Percentiles rank a stretch among this genome's conserved stretches.
Evolutionary conservation across 352 stramenopile genomes (phyloP).

Genomic region (Phytophthora litchii): DNA sequence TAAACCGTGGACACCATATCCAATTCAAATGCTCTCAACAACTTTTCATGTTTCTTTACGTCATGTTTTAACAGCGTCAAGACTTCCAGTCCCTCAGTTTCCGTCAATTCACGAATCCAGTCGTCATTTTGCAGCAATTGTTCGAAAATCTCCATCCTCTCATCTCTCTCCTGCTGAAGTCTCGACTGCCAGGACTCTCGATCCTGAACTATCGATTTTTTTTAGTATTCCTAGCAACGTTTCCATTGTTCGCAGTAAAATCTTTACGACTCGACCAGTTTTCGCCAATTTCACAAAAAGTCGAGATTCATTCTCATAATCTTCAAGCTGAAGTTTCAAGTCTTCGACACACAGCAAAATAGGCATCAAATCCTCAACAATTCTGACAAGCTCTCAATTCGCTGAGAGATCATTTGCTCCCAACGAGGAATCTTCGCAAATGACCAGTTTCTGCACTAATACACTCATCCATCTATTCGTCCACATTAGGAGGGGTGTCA

Average conservation of each 20-base stretch:
- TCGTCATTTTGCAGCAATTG: constrained; percentile 2
- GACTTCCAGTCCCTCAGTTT: constrained; percentile 13
- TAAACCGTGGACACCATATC: constrained; percentile 8
- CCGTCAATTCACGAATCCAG: constrained; percentile 11
- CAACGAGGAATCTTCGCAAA: background rate
- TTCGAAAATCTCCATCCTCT: constrained; percentile 5
- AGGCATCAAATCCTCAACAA: no score
- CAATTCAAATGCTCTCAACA: constrained; percentile 10
- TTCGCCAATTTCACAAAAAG: constrained; percentile 24
- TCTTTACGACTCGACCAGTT: constrained; percentile 18
- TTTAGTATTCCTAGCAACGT: background rate
- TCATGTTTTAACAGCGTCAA: constrained; percentile 30
- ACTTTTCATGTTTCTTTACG: background rate
- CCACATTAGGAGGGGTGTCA: constrained; percentile 1
- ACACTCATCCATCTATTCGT: constrained; percentile 7
- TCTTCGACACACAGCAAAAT: background rate
- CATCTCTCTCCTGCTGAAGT: constrained; percentile 1
- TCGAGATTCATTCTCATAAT: constrained; percentile 26
- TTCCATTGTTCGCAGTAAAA: background rate
- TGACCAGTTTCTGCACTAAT: background rate
- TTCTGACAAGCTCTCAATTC: background rate
- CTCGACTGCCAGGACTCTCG: background rate
- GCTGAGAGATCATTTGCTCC: no score
- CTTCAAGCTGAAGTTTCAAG: background rate
- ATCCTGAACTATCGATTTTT: background rate